Evolutionary conservation across 257 asterid genomes (phyloP), one percentile per base, ranked within the genome.

Genomic region (Ophiorrhiza pumila): DNA sequence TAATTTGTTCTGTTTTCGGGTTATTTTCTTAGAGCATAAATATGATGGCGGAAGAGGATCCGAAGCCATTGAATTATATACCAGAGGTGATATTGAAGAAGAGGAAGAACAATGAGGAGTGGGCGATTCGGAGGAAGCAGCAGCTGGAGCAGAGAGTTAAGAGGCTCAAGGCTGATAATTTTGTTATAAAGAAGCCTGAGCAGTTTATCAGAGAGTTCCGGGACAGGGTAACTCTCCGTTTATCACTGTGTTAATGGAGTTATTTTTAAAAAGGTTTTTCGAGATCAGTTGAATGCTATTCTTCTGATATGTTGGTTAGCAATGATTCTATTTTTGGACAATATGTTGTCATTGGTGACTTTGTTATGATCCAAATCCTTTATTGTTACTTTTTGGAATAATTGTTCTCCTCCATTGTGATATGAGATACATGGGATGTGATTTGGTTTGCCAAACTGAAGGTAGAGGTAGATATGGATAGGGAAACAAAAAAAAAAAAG

Each of bases 41-140:
- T n/a, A n/a, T n/a, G 20, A 91, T 91, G 96, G 84, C 87, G 5
- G 91, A 79, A 79, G 95, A 80, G 77, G 84, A 79, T 39, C 76
- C 86, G 65, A 80, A 83, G 74, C 72, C 78, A 58, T 72, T 91
- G 81, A 85, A 84, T 65, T 88, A 87, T 76, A 83, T 88, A 50
- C 90, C 94, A 31, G 98, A 94, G 80, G 91, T 91, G 64, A 85
- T 94, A 64, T 67, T 94, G 85, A 90, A 94, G 92, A 91, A 91
- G 83, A 86, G 98, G 87, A 94, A 81, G 87, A 91, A 80, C 85
- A 94, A 90, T 71, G 99, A 94, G 80, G 83, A 87, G 59, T 91
- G 98, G 98, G 97, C 97, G 11, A 80, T 94, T 56, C 85, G 79
- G 52, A 90, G 96, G 78, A 94, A 86, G 66, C 81, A 84, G 68